Percentiles rank a stretch among this genome's conserved stretches.
These are phyloP conservation scores for Rhododendron ovatum DNA, from an alignment of 148 eudicot species.

Conservation along the genomic window DNA sequence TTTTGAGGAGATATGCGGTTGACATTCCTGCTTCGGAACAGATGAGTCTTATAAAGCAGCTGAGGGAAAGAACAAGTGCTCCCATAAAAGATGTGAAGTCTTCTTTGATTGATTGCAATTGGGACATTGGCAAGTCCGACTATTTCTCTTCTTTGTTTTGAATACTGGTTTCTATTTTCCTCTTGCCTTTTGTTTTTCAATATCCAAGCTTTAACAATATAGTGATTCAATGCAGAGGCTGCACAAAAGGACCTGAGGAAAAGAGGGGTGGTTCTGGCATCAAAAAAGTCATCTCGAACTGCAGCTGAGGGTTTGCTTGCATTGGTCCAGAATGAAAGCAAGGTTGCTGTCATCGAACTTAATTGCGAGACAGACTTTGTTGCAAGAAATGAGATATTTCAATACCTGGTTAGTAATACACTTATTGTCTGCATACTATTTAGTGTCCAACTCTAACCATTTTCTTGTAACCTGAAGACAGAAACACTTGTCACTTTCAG, in stretches of 20 bases:
- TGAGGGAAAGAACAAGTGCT: conserved; percentile 90
- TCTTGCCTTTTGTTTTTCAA: not conserved
- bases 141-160: not conserved
- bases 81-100: conserved; percentile 96
- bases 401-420: conserved; percentile 57
- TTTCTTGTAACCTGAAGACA: not conserved
- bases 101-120: conserved; percentile 71
- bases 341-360: conserved; percentile 57
- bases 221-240: conserved; percentile 49
- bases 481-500: not conserved
- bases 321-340: conserved; percentile 60
- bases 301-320: conserved; percentile 96
- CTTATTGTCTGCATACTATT: not conserved
- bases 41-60: conserved; percentile 70
- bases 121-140: conserved; percentile 72
- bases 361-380: conserved; percentile 78
- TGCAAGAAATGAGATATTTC: conserved; percentile 95
- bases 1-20: conserved; percentile 48
- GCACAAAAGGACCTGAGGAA: conserved; percentile 92
- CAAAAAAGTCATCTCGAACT: conserved; percentile 75
- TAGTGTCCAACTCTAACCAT: not conserved
- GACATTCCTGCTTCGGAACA: conserved; percentile 53
- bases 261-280: conserved; percentile 78
- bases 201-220: conserved; percentile 1
- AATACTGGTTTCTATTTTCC: not conserved